These are phyloP conservation scores for Neonectria ditissima DNA, from an alignment of 2,329 filamentous ascomycete genomes.

Conservation along the genomic window DNA sequence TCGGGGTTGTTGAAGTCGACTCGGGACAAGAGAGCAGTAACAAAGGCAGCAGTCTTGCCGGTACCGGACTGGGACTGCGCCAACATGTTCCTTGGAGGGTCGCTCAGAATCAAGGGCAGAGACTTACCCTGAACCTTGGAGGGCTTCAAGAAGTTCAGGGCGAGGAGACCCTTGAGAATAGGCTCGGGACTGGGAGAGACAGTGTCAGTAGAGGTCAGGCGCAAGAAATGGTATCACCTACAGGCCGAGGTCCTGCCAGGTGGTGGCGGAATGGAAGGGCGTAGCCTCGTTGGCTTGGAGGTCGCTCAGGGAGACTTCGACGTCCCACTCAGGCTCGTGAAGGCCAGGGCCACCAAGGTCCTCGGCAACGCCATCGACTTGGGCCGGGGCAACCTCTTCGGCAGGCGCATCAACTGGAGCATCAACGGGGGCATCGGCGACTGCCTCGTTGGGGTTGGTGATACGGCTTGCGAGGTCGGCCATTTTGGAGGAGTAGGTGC, in stretches of 20 bases:
- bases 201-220: constrained; percentile 17
- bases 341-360: constrained; percentile 63
- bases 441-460: constrained; percentile 56
- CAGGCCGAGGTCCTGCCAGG: constrained; percentile 89
- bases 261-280: constrained; percentile 85
- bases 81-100: constrained; percentile 94
- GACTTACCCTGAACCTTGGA: constrained; percentile 98
- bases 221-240: constrained; percentile 52
- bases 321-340: constrained; percentile 82
- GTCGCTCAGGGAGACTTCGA: constrained; percentile 92
- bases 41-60: constrained; percentile 97
- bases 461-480: constrained; percentile 65
- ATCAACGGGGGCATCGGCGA: constrained; percentile 34
- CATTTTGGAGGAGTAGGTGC: constrained; percentile 48
- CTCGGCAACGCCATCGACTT: constrained; percentile 53
- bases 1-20: constrained; percentile 77
- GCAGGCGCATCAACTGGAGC: constrained; percentile 36
- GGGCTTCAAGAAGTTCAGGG: constrained; percentile 91
- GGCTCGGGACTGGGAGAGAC: constrained; percentile 52
- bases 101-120: constrained; percentile 84
- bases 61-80: constrained; percentile 99
- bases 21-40: constrained; percentile 89
- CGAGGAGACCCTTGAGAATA: constrained; percentile 81
- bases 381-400: constrained; percentile 45
- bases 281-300: constrained; percentile 88